Conservation (phyloP, 106 monocot genomes). For the Acanthochlamys bracteata region DNA sequence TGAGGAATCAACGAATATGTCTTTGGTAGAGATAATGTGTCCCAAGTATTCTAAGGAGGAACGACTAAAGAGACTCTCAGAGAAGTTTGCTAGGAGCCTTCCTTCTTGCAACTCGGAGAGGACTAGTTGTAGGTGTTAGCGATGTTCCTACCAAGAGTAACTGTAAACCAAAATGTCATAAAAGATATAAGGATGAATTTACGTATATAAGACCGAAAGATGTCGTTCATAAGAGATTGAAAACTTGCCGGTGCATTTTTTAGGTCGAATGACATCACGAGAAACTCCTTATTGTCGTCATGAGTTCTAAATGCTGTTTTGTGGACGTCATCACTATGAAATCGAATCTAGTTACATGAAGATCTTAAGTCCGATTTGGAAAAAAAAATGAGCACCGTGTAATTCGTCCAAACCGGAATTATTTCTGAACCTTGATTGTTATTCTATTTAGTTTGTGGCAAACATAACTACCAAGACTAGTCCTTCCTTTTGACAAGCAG, state of each 20-base stretch:
- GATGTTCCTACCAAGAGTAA: neutral
- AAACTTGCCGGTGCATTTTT: neutral
- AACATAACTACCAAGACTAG: neutral
- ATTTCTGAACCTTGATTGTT: neutral
- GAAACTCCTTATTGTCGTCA: neutral
- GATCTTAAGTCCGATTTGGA: constrained; percentile 10
- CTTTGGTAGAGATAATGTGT: neutral
- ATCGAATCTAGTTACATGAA: neutral
- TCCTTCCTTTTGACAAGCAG: neutral
- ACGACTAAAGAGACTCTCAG: too few relatives aligned
- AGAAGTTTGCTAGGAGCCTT: neutral
- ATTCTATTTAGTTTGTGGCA: neutral
- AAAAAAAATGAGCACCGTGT: neutral
- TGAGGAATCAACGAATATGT: neutral
- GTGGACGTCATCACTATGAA: neutral
- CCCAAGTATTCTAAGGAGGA: neutral
- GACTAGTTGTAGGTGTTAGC: neutral
- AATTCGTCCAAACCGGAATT: constrained; percentile 12
- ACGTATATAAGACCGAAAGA: neutral
- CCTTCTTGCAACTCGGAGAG: neutral
- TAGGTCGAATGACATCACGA: neutral
- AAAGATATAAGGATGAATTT: constrained; percentile 1
- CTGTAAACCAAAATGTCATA: constrained; percentile 2
- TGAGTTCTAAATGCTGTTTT: constrained; percentile 1
- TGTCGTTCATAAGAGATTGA: neutral